Percentiles rank a stretch among this genome's conserved stretches.
These are phyloP conservation scores for Gremmenia infestans DNA, from an alignment of 2,329 filamentous ascomycete genomes.

Conservation along the genomic window DNA sequence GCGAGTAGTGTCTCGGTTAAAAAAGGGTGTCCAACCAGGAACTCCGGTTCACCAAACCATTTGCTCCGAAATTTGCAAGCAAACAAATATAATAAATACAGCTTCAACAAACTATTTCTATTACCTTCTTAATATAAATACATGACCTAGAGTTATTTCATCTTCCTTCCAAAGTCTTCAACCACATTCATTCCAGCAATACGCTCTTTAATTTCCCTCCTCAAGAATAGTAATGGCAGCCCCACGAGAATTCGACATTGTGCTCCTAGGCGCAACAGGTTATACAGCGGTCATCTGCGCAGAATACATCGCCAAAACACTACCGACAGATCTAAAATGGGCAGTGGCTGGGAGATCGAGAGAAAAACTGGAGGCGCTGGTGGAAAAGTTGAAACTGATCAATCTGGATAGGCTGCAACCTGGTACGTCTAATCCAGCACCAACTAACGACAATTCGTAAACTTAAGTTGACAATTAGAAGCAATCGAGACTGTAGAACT, in stretches of 20 bases:
- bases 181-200: too few species aligned
- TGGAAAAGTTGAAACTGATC: constrained; percentile 46
- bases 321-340: constrained; percentile 61
- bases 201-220: neutral
- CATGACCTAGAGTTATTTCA: too few species aligned
- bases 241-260: constrained; percentile 48
- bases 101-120: too few species aligned
- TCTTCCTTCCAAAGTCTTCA: too few species aligned
- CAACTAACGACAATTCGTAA: neutral
- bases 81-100: too few species aligned
- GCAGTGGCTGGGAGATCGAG: constrained; percentile 58
- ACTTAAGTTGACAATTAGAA: neutral
- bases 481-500: constrained; percentile 7
- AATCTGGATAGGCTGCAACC: constrained; percentile 52
- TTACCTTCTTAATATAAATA: too few species aligned
- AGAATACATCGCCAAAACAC: constrained; percentile 53
- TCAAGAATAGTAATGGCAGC: neutral
- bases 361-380: constrained; percentile 45
- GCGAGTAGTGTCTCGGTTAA: neutral
- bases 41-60: neutral
- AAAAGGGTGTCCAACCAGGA: neutral
- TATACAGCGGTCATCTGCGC: constrained; percentile 60
- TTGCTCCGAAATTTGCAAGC: neutral
- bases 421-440: constrained; percentile 27
- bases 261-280: constrained; percentile 61